Conservation (phyloP, 2,329 filamentous ascomycete species). For the Neopestalotiopsis sp. region DNA sequence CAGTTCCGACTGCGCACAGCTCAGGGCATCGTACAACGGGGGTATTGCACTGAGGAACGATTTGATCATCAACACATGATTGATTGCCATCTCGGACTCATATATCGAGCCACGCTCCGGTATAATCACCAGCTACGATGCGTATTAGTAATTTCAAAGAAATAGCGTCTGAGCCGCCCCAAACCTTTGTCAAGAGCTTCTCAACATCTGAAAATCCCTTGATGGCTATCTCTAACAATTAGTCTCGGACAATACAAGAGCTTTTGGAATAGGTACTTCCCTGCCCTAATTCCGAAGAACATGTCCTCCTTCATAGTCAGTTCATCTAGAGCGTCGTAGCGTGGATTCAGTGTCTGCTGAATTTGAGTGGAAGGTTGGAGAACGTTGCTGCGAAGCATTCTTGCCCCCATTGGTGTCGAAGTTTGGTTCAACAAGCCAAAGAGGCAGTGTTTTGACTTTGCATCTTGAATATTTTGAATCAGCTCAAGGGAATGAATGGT, state of each 20-base stretch:
- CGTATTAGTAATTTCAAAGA: conserved; percentile 22
- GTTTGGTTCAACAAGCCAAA: conserved; percentile 88
- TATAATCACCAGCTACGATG: conserved; percentile 73
- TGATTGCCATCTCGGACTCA: conserved; percentile 80
- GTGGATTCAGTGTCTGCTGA: conserved; percentile 66
- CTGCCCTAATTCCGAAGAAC: conserved; percentile 76
- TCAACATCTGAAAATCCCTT: conserved; percentile 81
- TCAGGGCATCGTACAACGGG: conserved; percentile 71
- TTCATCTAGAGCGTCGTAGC: conserved; percentile 86
- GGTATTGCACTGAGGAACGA: conserved; percentile 74
- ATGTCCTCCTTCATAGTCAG: conserved; percentile 82
- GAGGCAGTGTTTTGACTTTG: conserved; percentile 80
- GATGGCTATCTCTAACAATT: conserved; percentile 56
- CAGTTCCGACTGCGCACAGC: conserved; percentile 66
- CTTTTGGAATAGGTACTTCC: conserved; percentile 32
- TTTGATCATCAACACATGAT: conserved; percentile 86
- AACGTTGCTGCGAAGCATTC: conserved; percentile 83
- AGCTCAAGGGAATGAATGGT: conserved; percentile 88
- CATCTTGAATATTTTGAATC: conserved; percentile 81
- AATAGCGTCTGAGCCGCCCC: conserved; percentile 7
- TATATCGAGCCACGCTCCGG: conserved; percentile 69
- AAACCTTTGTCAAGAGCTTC: conserved; percentile 75
- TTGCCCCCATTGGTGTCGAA: conserved; percentile 83
- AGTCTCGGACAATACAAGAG: conserved; percentile 3
- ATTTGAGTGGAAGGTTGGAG: conserved; percentile 82